Evolutionary conservation across 345 rosid genomes (phyloP).

Genomic region (Fremontodendron californicum): DNA sequence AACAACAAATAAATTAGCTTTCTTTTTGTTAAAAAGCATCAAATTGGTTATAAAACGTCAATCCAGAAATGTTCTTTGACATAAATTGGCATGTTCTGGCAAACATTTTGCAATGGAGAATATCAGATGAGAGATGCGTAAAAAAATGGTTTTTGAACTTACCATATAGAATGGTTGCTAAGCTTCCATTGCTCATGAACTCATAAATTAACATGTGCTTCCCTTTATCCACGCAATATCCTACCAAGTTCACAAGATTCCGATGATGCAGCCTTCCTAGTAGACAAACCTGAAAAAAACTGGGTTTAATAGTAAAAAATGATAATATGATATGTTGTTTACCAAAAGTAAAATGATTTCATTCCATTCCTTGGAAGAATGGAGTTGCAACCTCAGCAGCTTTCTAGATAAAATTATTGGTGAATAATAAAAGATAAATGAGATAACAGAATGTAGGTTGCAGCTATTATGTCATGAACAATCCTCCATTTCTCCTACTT

Average conservation of each 20-base stretch:
- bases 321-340: neutral
- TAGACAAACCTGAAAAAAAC: constrained; percentile 60
- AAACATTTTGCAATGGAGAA: neutral
- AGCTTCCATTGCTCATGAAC: constrained; percentile 97
- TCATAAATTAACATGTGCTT: constrained; percentile 75
- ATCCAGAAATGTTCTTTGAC: neutral
- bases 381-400: neutral
- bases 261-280: constrained; percentile 95
- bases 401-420: neutral
- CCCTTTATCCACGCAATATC: constrained; percentile 86
- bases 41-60: neutral
- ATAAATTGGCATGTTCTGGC: neutral
- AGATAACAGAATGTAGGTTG: neutral
- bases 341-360: neutral
- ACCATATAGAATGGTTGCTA: constrained; percentile 75
- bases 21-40: neutral
- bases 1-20: neutral
- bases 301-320: neutral
- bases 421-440: neutral
- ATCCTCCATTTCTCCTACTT: neutral
- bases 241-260: constrained; percentile 88
- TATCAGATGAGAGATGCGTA: neutral
- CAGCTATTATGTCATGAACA: neutral
- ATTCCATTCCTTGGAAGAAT: neutral
- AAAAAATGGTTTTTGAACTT: constrained; percentile 29